Evolutionary conservation across 305 asterid genomes (phyloP).

Genomic region (Fraxinus xanthoxyloides): DNA sequence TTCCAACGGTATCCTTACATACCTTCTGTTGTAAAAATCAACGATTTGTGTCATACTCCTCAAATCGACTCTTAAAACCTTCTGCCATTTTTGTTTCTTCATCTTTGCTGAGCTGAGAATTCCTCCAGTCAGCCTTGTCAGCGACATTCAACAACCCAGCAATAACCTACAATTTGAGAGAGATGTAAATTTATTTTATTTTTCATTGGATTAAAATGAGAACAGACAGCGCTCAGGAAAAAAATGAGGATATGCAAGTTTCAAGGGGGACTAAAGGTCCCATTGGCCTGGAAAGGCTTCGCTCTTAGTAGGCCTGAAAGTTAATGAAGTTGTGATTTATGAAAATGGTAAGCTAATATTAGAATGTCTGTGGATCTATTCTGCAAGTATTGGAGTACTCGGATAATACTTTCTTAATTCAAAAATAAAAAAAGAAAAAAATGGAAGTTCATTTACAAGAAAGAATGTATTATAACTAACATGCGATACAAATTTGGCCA

Average conservation of each 20-base stretch:
- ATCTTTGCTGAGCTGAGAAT: conserved; percentile 73
- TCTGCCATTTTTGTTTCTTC: conserved; percentile 75
- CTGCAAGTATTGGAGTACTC: neutral
- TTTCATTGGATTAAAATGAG: conserved; percentile 8
- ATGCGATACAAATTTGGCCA: neutral
- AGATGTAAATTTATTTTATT: neutral
- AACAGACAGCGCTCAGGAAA: neutral
- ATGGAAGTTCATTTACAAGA: neutral
- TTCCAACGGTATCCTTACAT: neutral
- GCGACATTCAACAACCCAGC: conserved; percentile 92
- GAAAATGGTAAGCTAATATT: neutral
- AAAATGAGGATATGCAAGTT: neutral
- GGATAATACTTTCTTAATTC: neutral
- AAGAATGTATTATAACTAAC: conserved; percentile 3
- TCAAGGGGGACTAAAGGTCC: neutral
- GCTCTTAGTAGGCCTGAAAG: neutral
- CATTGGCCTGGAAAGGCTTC: neutral
- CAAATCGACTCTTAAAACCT: conserved; percentile 59
- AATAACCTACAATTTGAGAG: conserved; percentile 53
- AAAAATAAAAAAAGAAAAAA: neutral
- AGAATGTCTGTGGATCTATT: neutral
- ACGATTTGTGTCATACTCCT: conserved; percentile 62
- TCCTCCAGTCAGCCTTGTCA: conserved; percentile 95
- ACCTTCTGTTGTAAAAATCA: conserved; percentile 37
- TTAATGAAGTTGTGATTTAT: neutral